Percentiles rank a stretch among this genome's conserved stretches.
phyloP scores from a whole-genome alignment of 805 yeast species.

The Candida vaughaniae region DNA sequence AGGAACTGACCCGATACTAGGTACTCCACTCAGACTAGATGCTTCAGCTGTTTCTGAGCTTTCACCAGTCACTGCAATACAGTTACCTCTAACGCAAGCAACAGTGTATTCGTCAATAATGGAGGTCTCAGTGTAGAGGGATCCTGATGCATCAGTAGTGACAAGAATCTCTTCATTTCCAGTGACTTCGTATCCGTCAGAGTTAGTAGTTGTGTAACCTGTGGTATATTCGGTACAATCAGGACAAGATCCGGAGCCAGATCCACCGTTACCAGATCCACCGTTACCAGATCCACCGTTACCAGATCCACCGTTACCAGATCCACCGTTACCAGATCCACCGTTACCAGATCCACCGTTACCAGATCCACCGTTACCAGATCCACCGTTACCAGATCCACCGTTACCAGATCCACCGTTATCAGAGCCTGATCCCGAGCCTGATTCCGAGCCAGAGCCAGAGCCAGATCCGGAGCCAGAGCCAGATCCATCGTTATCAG shows the following conservation, averaged over 20 bases:
- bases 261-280: not conserved
- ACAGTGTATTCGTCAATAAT: not conserved
- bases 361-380: not conserved
- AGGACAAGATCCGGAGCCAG: not conserved
- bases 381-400: not conserved
- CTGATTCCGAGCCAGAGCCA: too few species aligned
- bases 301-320: not conserved
- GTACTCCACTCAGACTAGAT: not conserved
- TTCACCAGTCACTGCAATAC: conserved; percentile 6
- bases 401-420: not conserved
- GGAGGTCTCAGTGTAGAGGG: conserved; percentile 6
- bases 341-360: not conserved
- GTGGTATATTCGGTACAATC: conserved; percentile 3
- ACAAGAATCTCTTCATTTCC: conserved; percentile 15
- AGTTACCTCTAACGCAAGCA: conserved; percentile 9
- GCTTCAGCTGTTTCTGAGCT: not conserved
- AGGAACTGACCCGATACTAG: not conserved
- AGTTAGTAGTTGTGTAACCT: conserved; percentile 14
- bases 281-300: not conserved
- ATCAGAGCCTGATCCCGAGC: too few species aligned
- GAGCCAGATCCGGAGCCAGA: not conserved
- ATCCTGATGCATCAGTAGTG: conserved; percentile 16
- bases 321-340: not conserved
- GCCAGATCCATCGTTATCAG: not conserved
- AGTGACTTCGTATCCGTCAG: conserved; percentile 14